phyloP scores from a whole-genome alignment of 176 grass and related monocot species.

The Musa schizocarpa region DNA sequence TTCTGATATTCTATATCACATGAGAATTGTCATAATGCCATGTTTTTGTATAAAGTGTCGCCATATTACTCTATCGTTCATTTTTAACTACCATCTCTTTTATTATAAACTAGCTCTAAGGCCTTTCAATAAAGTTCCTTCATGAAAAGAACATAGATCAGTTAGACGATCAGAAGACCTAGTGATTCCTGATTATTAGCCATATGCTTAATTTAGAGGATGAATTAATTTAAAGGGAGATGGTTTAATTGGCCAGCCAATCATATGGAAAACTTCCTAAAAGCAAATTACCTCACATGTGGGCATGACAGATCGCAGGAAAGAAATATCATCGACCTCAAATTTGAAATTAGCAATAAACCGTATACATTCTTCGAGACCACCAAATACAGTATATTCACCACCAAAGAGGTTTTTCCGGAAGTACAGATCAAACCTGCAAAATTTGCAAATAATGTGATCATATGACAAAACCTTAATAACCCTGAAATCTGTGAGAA shows the following conservation, averaged over 20 bases:
- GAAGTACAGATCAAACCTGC: slow-evolving; percentile 46
- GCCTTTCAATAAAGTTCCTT: not conserved
- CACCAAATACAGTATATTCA: slow-evolving; percentile 43
- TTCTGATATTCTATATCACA: not conserved
- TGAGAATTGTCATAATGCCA: not conserved
- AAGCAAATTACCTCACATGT: slow-evolving; percentile 32
- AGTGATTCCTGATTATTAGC: too few relatives aligned
- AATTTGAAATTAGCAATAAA: slow-evolving; percentile 46
- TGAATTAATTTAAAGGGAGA: too few relatives aligned
- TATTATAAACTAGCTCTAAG: not conserved
- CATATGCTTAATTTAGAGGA: too few relatives aligned
- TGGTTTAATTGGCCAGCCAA: too few relatives aligned
- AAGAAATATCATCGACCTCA: slow-evolving; percentile 30
- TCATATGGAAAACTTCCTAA: not conserved
- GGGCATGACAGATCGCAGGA: slow-evolving; percentile 37
- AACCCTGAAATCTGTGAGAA: not conserved
- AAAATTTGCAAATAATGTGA: not conserved
- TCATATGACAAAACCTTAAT: not conserved
- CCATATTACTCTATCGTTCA: not conserved
- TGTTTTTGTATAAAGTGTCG: too few relatives aligned
- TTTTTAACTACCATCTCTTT: not conserved
- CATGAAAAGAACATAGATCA: too few relatives aligned
- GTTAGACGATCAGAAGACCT: too few relatives aligned
- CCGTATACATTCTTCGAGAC: slow-evolving; percentile 46
- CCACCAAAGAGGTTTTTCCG: slow-evolving; percentile 42